Evolutionary conservation across 345 rosid genomes (phyloP).

Genomic region (Rhizophora mangle): DNA sequence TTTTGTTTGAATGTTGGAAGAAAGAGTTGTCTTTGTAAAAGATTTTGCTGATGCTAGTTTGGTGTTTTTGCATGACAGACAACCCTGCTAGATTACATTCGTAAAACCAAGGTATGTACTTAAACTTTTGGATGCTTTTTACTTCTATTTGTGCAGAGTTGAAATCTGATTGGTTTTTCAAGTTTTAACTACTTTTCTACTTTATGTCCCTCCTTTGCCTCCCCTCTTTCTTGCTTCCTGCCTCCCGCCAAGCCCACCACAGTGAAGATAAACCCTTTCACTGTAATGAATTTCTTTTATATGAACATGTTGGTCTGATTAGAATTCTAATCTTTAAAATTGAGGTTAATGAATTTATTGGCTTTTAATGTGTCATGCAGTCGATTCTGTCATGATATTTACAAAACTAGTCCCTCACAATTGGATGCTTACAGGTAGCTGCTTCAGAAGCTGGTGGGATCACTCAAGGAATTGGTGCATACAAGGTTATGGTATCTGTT

Average conservation of each 20-base stretch:
- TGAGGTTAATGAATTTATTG: conserved; percentile 5
- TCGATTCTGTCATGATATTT: conserved; percentile 10
- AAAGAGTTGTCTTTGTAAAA: conserved; percentile 7
- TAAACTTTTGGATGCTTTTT: conserved; percentile 9
- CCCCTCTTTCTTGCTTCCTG: too few species aligned
- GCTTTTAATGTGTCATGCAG: conserved; percentile 5
- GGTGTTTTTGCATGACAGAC: conserved; percentile 58
- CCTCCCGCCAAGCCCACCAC: too few species aligned
- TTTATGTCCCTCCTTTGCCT: neutral
- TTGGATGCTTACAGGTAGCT: conserved; percentile 66
- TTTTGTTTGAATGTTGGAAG: neutral
- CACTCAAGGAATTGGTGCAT: conserved; percentile 98
- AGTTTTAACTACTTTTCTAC: neutral
- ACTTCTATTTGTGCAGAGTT: conserved; percentile 5
- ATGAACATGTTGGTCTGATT: neutral
- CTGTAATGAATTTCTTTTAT: too few species aligned
- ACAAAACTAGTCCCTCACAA: conserved; percentile 21
- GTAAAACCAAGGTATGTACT: conserved; percentile 83
- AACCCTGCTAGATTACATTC: conserved; percentile 85
- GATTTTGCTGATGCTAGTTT: conserved; percentile 33
- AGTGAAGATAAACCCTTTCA: too few species aligned
- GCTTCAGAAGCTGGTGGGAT: conserved; percentile 98
- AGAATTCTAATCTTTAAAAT: neutral
- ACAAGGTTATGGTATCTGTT: conserved; percentile 68
- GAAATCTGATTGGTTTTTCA: neutral